A percentile compares a stretch with the other conserved stretches of the same genome.
phyloP scores from a whole-genome alignment of 306 rosid genomes.

The Inga leiocalycina region DNA sequence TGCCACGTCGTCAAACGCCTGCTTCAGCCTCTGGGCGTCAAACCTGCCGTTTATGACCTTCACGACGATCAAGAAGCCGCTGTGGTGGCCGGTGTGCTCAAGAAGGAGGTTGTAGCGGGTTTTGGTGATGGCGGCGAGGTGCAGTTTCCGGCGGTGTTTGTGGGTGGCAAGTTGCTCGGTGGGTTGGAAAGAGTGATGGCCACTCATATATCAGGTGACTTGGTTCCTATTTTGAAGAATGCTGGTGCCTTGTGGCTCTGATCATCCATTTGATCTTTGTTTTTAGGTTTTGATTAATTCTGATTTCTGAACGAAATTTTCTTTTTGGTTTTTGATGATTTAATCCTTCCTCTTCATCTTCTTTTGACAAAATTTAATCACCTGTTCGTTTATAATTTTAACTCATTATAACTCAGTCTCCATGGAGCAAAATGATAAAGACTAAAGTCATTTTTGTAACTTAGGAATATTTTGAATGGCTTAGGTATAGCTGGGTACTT shows the following conservation, averaged over 20 bases:
- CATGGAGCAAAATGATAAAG: too few relatives aligned
- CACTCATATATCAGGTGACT: constrained; percentile 67
- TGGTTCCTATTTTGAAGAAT: constrained; percentile 63
- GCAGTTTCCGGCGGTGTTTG: constrained; percentile 72
- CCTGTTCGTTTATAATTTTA: too few relatives aligned
- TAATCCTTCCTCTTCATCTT: background rate
- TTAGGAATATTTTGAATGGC: too few relatives aligned
- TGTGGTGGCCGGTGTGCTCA: constrained; percentile 32
- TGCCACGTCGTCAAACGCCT: constrained; percentile 59
- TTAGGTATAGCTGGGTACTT: too few relatives aligned
- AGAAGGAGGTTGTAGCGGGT: background rate
- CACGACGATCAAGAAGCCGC: constrained; percentile 48
- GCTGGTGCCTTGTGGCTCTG: constrained; percentile 81
- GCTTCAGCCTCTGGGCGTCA: constrained; percentile 59
- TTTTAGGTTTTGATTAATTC: background rate
- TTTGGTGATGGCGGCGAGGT: background rate
- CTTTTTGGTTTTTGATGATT: background rate
- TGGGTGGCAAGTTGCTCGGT: constrained; percentile 79
- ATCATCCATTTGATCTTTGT: constrained; percentile 9
- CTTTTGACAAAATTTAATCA: too few relatives aligned
- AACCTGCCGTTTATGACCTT: constrained; percentile 58
- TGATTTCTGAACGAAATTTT: background rate
- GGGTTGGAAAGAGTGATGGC: constrained; percentile 76
- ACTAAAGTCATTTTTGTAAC: too few relatives aligned
- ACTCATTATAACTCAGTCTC: too few relatives aligned